Conservation (phyloP, 441 rosid species). For the Melastoma candidum region DNA sequence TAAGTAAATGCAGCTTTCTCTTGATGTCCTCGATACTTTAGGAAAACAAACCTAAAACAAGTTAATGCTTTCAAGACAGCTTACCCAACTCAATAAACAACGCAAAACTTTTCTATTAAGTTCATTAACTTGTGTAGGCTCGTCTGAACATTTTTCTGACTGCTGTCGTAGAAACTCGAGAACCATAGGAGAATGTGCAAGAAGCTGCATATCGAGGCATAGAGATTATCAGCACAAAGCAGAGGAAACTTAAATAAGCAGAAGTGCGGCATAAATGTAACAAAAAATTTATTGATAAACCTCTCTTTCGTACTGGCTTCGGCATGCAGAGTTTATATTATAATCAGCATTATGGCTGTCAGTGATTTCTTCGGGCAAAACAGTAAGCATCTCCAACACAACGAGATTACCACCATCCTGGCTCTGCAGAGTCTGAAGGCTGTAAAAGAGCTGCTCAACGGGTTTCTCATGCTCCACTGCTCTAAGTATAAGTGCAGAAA, state of each 20-base stretch:
- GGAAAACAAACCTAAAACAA: no score
- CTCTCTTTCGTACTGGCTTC: slow-evolving; percentile 72
- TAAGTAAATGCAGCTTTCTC: no score
- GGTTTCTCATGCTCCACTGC: slow-evolving; percentile 73
- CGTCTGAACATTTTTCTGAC: slow-evolving; percentile 55
- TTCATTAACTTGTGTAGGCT: slow-evolving; percentile 43
- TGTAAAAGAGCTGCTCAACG: slow-evolving; percentile 75
- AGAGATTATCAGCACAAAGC: not conserved
- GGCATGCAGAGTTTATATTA: slow-evolving; percentile 38
- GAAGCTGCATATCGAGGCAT: slow-evolving; percentile 42
- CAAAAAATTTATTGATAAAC: slow-evolving; percentile 29
- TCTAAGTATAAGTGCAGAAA: slow-evolving; percentile 70
- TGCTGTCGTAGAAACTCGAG: slow-evolving; percentile 83
- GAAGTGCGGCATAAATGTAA: not conserved
- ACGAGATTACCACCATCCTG: slow-evolving; percentile 80
- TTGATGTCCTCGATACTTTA: no score
- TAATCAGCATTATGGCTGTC: slow-evolving; percentile 52
- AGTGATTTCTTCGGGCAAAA: slow-evolving; percentile 85
- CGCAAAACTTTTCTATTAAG: slow-evolving; percentile 76
- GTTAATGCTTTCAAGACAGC: slow-evolving; percentile 7
- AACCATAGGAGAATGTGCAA: slow-evolving; percentile 70
- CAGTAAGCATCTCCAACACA: slow-evolving; percentile 89
- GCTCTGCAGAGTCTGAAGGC: slow-evolving; percentile 68
- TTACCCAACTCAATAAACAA: slow-evolving; percentile 96
- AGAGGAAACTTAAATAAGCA: not conserved